A percentile compares a stretch with the other conserved stretches of the same genome.
Evolutionary conservation across 192 early-diverging fungal species (phyloP).

Genomic region (Rhizoclosmatium globosum): DNA sequence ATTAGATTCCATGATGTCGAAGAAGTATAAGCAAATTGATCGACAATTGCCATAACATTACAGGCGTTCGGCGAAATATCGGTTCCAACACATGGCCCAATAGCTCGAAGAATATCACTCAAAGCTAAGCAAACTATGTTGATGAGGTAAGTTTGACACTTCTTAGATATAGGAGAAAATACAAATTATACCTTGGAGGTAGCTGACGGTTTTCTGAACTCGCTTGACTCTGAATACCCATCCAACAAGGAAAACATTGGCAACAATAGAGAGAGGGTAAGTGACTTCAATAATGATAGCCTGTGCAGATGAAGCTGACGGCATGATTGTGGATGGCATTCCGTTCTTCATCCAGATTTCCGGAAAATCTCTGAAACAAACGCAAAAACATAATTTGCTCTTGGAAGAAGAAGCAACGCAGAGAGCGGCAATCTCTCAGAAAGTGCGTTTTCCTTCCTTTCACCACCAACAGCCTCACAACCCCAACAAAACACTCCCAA

Average conservation of each 20-base stretch:
- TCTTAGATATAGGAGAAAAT: neutral
- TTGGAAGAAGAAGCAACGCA: no score
- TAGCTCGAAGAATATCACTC: neutral
- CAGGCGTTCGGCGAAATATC: neutral
- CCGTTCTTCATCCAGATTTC: neutral
- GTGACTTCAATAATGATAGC: neutral
- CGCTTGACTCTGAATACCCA: neutral
- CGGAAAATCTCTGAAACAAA: no score
- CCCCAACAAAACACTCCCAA: no score
- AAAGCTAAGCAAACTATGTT: neutral
- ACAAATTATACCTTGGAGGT: neutral
- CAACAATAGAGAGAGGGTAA: neutral
- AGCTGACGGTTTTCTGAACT: neutral
- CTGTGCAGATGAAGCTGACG: neutral
- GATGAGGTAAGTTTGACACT: neutral
- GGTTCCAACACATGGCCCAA: neutral
- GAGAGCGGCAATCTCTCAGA: no score
- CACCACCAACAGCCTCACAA: no score
- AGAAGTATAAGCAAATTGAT: neutral
- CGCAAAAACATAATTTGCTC: no score
- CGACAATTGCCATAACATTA: neutral
- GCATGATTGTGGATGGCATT: neutral
- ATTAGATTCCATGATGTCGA: constrained; percentile 10
- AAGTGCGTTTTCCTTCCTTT: no score
- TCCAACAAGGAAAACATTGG: neutral